Evolutionary conservation across 2,329 filamentous ascomycete species (phyloP), one percentile per base, ranked within the genome.

Genomic region (Fusarium brachygibbosum): DNA sequence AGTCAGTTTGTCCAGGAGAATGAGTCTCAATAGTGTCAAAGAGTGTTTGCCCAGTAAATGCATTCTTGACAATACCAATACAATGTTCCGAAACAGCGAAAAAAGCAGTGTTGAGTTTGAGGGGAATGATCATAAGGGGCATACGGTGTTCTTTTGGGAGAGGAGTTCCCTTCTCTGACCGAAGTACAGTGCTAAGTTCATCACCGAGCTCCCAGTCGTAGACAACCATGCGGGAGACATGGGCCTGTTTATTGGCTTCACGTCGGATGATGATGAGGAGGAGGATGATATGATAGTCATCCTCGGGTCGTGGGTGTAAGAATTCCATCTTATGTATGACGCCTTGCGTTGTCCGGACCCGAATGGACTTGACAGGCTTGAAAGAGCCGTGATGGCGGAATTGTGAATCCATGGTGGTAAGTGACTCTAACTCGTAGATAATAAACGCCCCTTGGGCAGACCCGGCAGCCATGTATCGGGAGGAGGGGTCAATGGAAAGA

Each of bases 291-390:
- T 90, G 89, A 55, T 90, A 84, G 12, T 88, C 85, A 63, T 94
- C 90, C 54, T 88, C 85, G 1, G 86, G 79, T 12, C 85, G 84
- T 10, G 94, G 92, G 62, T 91, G 88, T 4, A 99, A 84, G 69
- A 98, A 99, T 23, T 94, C 91, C 84, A 98, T 90, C 71, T 93
- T 92, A 72, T 95, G 85, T 57, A 98, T 93, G n/a, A 90, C 84
- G 1, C 93, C 94, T 10, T 89, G 86, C 10, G 93, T 82, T 12
- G 78, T 69, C 12, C 85, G 82, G 19, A 82, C 74, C 19, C 79
- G 75, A 38, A 72, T 77, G 1, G 77, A 78, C 63, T 84, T 84
- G 58, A 97, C 85, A 3, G 91, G 91, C 12, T 83, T 78, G 60
- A 92, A 78, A 66, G 80, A 74, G n/a, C 81, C 78, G 32, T 76